Conservation (phyloP, 495 filamentous ascomycete genomes). For the Trichocladium uniseriatum region DNA sequence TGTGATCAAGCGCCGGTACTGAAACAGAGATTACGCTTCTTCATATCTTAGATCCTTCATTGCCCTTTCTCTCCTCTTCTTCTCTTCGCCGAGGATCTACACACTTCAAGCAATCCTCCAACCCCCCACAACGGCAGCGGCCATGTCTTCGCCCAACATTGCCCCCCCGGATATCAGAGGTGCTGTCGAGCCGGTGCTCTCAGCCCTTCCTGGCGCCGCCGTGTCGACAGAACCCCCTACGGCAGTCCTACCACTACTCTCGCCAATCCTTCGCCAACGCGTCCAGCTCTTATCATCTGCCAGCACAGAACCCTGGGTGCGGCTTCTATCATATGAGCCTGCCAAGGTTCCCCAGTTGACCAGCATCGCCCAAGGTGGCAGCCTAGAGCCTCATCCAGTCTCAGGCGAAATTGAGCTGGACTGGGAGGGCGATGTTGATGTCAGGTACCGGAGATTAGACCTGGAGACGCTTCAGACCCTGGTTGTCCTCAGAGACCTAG, state of each 20-base stretch:
- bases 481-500: conserved; percentile 46
- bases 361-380: conserved; percentile 52
- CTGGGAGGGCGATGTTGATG: conserved; percentile 51
- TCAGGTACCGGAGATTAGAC: conserved; percentile 67
- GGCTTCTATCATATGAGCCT: conserved; percentile 76
- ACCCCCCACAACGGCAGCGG: conserved; percentile 5
- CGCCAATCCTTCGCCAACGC: conserved; percentile 85
- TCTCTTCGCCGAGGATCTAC: not conserved
- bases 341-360: conserved; percentile 58
- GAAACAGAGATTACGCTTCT: not conserved
- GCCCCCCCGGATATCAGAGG: conserved; percentile 53
- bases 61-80: not conserved
- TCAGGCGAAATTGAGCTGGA: conserved; percentile 82
- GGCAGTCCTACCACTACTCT: conserved; percentile 69
- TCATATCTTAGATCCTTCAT: not conserved
- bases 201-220: conserved; percentile 76
- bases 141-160: conserved; percentile 34
- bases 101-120: not conserved
- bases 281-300: conserved; percentile 65
- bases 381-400: conserved; percentile 79
- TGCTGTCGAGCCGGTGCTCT: conserved; percentile 68
- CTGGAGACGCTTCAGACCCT: conserved; percentile 75
- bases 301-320: conserved; percentile 71
- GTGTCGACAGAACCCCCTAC: conserved; percentile 68
- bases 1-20: conserved; percentile 6